Evolutionary conservation across 2,329 filamentous ascomycete species (phyloP).

Genomic region (Paracorniculantispora psalliotae): DNA sequence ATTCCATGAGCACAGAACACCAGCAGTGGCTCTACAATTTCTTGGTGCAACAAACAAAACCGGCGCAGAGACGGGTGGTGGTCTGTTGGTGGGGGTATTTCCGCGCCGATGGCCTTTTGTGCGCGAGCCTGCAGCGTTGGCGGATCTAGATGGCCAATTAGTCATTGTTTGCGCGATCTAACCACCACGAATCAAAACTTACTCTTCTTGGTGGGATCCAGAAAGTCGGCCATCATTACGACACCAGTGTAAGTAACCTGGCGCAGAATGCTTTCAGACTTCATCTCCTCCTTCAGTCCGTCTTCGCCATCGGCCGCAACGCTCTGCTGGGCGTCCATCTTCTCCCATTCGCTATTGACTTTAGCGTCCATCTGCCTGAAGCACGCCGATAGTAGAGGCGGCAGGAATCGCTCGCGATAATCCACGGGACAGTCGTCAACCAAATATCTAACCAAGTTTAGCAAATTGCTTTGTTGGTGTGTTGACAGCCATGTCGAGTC

Average conservation of each 20-base stretch:
- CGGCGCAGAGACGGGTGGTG: slow-evolving; percentile 62
- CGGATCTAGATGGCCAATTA: slow-evolving; percentile 25
- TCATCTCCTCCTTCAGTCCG: slow-evolving; percentile 90
- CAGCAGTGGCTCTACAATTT: slow-evolving; percentile 81
- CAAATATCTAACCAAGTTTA: slow-evolving; percentile 82
- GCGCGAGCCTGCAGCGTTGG: slow-evolving; percentile 23
- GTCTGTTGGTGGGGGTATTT: slow-evolving; percentile 25
- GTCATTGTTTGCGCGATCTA: neutral
- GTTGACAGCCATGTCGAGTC: slow-evolving; percentile 80
- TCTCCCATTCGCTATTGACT: slow-evolving; percentile 81
- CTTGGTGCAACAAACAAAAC: slow-evolving; percentile 74
- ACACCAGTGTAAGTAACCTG: slow-evolving; percentile 91
- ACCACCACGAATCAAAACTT: slow-evolving; percentile 27
- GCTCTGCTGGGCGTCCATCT: slow-evolving; percentile 59
- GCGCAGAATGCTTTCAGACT: slow-evolving; percentile 88
- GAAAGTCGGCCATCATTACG: slow-evolving; percentile 81
- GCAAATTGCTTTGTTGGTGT: slow-evolving; percentile 88
- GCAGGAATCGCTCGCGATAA: slow-evolving; percentile 73
- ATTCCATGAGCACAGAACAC: slow-evolving; percentile 89
- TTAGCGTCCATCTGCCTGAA: slow-evolving; percentile 86
- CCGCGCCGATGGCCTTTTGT: slow-evolving; percentile 14
- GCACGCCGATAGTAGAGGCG: slow-evolving; percentile 73
- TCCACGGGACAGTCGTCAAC: slow-evolving; percentile 88
- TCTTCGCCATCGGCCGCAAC: slow-evolving; percentile 67
- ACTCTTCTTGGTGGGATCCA: slow-evolving; percentile 70